These are phyloP conservation scores for Pterulicium gracile DNA, from an alignment of 1,284 basidiomycete genomes.

Conservation along the genomic window DNA sequence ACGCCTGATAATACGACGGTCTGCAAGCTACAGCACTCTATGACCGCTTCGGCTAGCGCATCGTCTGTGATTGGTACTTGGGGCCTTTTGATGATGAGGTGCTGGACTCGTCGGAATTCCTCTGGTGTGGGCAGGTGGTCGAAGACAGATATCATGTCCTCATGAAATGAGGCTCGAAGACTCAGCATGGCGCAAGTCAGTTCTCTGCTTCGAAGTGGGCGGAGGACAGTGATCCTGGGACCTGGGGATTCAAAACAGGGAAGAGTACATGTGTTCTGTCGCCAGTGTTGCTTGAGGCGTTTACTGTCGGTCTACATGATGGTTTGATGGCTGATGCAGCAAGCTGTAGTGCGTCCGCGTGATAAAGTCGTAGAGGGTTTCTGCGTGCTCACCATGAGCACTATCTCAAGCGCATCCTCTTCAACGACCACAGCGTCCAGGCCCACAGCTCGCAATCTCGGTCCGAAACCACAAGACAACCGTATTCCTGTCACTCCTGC, in stretches of 20 bases:
- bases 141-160: slow-evolving; percentile 42
- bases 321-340: too few relatives aligned
- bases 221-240: too few relatives aligned
- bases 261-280: too few relatives aligned
- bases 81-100: slow-evolving; percentile 36
- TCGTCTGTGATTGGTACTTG: slow-evolving; percentile 44
- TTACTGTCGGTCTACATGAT: too few relatives aligned
- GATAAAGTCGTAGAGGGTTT: too few relatives aligned
- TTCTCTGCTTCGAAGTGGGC: too few relatives aligned
- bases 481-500: slow-evolving; percentile 74
- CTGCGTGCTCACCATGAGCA: not conserved
- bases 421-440: slow-evolving; percentile 29
- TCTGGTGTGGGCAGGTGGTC: slow-evolving; percentile 43
- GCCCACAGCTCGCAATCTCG: slow-evolving; percentile 19
- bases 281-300: too few relatives aligned
- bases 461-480: slow-evolving; percentile 26
- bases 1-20: slow-evolving; percentile 66
- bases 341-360: too few relatives aligned
- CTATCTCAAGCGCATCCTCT: slow-evolving; percentile 25
- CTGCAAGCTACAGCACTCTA: slow-evolving; percentile 58
- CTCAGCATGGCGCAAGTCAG: slow-evolving; percentile 3
- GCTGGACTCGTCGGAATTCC: slow-evolving; percentile 43
- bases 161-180: slow-evolving; percentile 24
- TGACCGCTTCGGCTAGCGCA: slow-evolving; percentile 51
- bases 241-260: too few relatives aligned